Percentiles rank a stretch among this genome's conserved stretches.
These are phyloP conservation scores for Acanthamoeba comandoni DNA, from an alignment of 208 protist species.

Conservation along the genomic window DNA sequence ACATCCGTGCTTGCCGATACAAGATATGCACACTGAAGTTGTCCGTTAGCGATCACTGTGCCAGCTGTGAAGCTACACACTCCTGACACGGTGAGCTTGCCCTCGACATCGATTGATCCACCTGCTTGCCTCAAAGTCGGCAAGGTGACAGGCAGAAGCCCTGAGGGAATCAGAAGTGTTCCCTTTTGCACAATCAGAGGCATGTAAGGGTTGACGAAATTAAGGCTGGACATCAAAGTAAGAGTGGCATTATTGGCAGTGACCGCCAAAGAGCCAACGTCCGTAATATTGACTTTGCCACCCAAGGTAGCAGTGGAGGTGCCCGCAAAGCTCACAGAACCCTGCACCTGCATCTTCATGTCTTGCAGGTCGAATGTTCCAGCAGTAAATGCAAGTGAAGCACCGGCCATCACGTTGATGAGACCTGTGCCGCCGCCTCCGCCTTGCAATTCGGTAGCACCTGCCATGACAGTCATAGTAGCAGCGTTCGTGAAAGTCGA, in stretches of 20 bases:
- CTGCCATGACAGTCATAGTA: neutral
- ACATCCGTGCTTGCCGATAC: conserved; percentile 44
- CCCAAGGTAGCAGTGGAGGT: conserved; percentile 25
- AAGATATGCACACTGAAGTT: conserved; percentile 46
- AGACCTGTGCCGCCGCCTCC: conserved; percentile 45
- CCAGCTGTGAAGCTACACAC: conserved; percentile 48
- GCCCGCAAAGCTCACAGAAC: conserved; percentile 31
- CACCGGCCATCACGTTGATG: neutral
- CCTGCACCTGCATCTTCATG: conserved; percentile 48
- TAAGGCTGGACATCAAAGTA: conserved; percentile 40
- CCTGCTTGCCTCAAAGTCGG: neutral
- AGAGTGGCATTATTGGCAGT: neutral
- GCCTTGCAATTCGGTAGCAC: neutral
- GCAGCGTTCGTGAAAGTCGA: conserved; percentile 39
- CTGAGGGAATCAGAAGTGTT: no score
- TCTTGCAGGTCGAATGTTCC: conserved; percentile 52
- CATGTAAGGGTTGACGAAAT: conserved; percentile 51
- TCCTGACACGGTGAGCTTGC: neutral
- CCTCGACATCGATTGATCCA: neutral
- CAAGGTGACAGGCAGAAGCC: no score
- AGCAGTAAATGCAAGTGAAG: neutral
- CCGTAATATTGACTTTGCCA: conserved; percentile 37
- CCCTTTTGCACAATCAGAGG: conserved; percentile 25
- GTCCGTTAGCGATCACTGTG: conserved; percentile 47
- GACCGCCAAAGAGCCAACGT: conserved; percentile 11